Percentiles rank a stretch among this genome's conserved stretches.
These are phyloP conservation scores for Cnidoscolus chayamansa DNA, from an alignment of 441 rosid genomes.

Conservation along the genomic window DNA sequence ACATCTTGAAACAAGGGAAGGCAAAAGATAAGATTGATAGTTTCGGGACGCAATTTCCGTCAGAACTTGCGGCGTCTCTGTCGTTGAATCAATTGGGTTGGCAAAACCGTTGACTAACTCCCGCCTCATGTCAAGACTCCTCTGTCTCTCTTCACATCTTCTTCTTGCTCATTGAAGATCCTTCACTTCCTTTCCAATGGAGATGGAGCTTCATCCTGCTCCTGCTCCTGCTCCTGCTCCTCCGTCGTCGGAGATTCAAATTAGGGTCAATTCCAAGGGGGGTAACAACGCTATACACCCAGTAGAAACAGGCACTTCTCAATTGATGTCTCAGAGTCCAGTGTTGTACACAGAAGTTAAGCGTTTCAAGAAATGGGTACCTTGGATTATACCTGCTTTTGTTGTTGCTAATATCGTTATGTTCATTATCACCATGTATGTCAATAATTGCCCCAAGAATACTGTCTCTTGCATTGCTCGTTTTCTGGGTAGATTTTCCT, in stretches of 20 bases:
- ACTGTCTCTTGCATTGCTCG: constrained; percentile 46
- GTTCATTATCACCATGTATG: constrained; percentile 61
- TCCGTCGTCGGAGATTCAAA: constrained; percentile 26
- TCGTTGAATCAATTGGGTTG: constrained; percentile 8
- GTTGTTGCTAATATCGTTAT: constrained; percentile 46
- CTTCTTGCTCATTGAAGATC: not conserved
- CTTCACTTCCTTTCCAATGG: not conserved
- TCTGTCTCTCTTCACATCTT: not conserved
- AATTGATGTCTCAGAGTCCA: constrained; percentile 22
- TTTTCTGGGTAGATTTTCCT: constrained; percentile 61
- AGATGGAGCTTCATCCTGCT: constrained; percentile 11
- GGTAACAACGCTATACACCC: constrained; percentile 42
- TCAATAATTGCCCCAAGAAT: constrained; percentile 59
- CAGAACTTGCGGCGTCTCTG: constrained; percentile 2
- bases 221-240: constrained; percentile 6
- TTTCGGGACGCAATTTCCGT: constrained; percentile 8
- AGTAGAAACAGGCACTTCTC: constrained; percentile 31
- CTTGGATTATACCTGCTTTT: constrained; percentile 57
- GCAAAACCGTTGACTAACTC: constrained; percentile 23
- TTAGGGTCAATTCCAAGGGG: constrained; percentile 36
- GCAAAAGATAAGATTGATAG: not conserved
- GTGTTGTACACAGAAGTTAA: constrained; percentile 35
- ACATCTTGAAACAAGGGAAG: not conserved
- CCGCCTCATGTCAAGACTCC: not conserved
- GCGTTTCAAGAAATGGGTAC: constrained; percentile 48